A percentile compares a stretch with the other conserved stretches of the same genome.
Conservation (phyloP, 805 yeast genomes). For the Metschnikowia santaceciliae region DNA sequence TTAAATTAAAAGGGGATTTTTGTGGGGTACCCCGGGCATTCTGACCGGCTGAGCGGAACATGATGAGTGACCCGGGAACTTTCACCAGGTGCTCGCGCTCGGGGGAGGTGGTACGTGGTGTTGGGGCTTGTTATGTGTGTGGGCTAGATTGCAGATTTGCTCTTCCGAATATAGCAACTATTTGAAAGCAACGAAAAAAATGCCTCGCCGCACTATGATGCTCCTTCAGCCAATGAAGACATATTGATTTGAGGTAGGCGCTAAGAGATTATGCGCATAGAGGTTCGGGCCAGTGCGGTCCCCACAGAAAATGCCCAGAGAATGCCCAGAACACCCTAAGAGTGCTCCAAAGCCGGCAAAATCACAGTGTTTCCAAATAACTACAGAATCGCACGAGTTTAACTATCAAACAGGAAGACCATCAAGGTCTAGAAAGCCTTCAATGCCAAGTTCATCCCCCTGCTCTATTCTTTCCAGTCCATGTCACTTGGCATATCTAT, state of each 20-base stretch:
- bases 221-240: constrained; percentile 12
- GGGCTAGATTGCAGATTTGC: not conserved
- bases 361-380: too few species aligned
- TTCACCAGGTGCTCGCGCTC: not conserved
- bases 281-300: constrained; percentile 4
- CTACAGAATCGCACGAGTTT: too few species aligned
- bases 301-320: not conserved
- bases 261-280: constrained; percentile 11
- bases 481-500: not conserved
- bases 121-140: not conserved
- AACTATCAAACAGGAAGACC: too few species aligned
- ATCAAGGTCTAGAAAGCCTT: not conserved
- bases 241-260: constrained; percentile 5
- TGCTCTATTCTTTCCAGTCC: not conserved
- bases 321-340: not conserved
- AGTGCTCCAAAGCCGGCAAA: not conserved
- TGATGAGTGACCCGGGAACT: not conserved
- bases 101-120: not conserved
- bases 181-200: not conserved
- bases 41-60: constrained; percentile 1
- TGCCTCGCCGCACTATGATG: constrained; percentile 12
- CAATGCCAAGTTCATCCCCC: not conserved
- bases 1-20: not conserved
- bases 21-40: constrained; percentile 1
- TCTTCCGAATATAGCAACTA: not conserved